Evolutionary conservation across 257 asterid genomes (phyloP), one percentile per base, ranked within the genome.

Genomic region (Primulina huaijiensis): DNA sequence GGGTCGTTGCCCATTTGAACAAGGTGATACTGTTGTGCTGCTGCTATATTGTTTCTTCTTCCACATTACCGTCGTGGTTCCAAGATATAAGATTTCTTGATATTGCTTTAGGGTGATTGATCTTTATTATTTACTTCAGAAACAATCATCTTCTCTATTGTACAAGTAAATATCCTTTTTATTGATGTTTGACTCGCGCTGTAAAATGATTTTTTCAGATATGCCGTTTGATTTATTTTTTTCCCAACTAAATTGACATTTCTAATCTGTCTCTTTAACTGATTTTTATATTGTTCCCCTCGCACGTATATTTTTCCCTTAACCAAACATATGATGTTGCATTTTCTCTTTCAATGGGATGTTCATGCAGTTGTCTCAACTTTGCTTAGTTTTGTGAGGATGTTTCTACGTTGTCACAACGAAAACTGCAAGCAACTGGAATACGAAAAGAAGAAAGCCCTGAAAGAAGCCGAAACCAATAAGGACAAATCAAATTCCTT

Each of bases 401-500:
- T 85, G 96, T 89, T 92, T 65, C 67, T 66, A 38, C 80, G 84
- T 53, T 88, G 92, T 3, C 92, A 77, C 19, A 84, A 83, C 64
- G 97, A 92, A 66, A 92, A 92, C 82, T 56, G 85, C 81, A 86
- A 87, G 88, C 93, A 83, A 55, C 69, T 81, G 65, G 95, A 87
- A 77, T 16, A 83, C 19, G 96, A 84, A 76, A 91, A 85, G 86
- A 89, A 84, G 80, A 86, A 82, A 74, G 88, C 91, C 37, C 80
- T 76, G 70, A 89, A 80, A 77, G 90, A 86, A 72, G 89, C 84
- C 2, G 90, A 71, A 69, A 83, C 69, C 53, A 78, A 40, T 57
- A 83, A 77, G 75, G 74, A 75, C 5, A 81, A 78, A 60, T 8
- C 43, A 16, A 70, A 38, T 71, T 31, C 75, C 60, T 64, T 81